phyloP scores from a whole-genome alignment of 192 early-diverging fungal genomes.

The Coemansia sp. region DNA sequence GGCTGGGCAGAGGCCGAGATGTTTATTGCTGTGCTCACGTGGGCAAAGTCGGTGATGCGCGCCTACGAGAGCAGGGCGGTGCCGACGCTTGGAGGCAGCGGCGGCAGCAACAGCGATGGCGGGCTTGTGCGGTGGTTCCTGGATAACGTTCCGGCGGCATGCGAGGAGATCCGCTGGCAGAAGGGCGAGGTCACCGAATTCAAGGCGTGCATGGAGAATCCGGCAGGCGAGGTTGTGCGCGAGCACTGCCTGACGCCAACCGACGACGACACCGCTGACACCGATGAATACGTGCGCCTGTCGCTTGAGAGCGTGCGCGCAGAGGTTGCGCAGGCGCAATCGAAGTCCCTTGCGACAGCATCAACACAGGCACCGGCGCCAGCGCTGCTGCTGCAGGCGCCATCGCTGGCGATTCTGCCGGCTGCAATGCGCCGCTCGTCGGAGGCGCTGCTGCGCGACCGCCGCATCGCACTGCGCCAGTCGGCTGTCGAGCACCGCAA shows the following conservation, averaged over 20 bases:
- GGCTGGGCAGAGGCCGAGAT: slow-evolving; percentile 52
- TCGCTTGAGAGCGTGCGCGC: slow-evolving; percentile 30
- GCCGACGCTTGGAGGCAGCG: background rate
- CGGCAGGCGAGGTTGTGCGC: slow-evolving; percentile 38
- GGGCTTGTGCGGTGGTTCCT: slow-evolving; percentile 24
- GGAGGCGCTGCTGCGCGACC: slow-evolving; percentile 3
- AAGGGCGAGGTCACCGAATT: slow-evolving; percentile 46
- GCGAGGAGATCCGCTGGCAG: slow-evolving; percentile 40
- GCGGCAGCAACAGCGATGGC: background rate
- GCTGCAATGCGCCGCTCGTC: slow-evolving; percentile 6
- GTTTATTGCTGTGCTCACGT: slow-evolving; percentile 42
- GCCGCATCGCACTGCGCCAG: slow-evolving; percentile 23
- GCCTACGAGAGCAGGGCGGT: slow-evolving; percentile 13
- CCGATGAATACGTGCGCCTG: slow-evolving; percentile 44
- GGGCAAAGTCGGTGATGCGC: slow-evolving; percentile 43
- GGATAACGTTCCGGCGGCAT: slow-evolving; percentile 18
- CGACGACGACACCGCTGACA: slow-evolving; percentile 6
- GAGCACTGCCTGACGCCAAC: slow-evolving; percentile 37
- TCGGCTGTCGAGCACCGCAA: slow-evolving; percentile 28
- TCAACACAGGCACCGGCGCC: slow-evolving; percentile 16
- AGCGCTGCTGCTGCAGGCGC: slow-evolving; percentile 16
- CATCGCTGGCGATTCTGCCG: slow-evolving; percentile 3
- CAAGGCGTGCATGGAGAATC: slow-evolving; percentile 45
- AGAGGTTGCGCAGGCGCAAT: slow-evolving; percentile 1
- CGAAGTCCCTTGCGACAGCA: background rate